These are phyloP conservation scores for Torulaspora gathmanii DNA, from an alignment of 805 yeast species.

Conservation along the genomic window DNA sequence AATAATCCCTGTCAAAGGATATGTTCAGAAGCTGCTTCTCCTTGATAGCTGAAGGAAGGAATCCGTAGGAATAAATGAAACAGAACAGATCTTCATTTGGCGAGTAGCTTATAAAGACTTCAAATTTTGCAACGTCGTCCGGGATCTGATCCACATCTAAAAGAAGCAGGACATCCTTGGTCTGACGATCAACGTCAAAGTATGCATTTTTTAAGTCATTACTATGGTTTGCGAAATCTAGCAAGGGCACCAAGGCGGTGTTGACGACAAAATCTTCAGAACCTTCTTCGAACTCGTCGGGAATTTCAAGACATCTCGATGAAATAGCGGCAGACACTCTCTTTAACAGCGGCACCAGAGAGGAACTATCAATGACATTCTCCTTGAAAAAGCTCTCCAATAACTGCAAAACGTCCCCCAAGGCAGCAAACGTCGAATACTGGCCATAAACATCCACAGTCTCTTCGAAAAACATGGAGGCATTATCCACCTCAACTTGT, in stretches of 20 bases:
- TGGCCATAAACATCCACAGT: conserved; percentile 18
- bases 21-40: conserved; percentile 14
- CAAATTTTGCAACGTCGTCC: conserved; percentile 20
- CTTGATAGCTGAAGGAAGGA: conserved; percentile 36
- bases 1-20: conserved; percentile 20
- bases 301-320: conserved; percentile 63
- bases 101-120: conserved; percentile 44
- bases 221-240: conserved; percentile 66
- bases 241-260: conserved; percentile 56
- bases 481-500: conserved; percentile 14
- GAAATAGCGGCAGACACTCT: conserved; percentile 44
- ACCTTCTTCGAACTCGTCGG: conserved; percentile 36
- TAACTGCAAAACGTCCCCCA: background rate
- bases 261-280: conserved; percentile 44
- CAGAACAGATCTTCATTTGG: conserved; percentile 41
- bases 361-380: background rate
- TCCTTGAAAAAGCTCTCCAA: conserved; percentile 4
- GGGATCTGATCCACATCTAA: conserved; percentile 20
- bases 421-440: conserved; percentile 6
- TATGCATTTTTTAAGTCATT: conserved; percentile 44
- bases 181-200: conserved; percentile 53
- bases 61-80: conserved; percentile 44
- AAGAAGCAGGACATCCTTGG: conserved; percentile 42
- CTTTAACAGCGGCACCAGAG: conserved; percentile 6
- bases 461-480: conserved; percentile 4